Evolutionary conservation across 208 protist species (phyloP).

Genomic region (Entamoeba histolytica): DNA sequence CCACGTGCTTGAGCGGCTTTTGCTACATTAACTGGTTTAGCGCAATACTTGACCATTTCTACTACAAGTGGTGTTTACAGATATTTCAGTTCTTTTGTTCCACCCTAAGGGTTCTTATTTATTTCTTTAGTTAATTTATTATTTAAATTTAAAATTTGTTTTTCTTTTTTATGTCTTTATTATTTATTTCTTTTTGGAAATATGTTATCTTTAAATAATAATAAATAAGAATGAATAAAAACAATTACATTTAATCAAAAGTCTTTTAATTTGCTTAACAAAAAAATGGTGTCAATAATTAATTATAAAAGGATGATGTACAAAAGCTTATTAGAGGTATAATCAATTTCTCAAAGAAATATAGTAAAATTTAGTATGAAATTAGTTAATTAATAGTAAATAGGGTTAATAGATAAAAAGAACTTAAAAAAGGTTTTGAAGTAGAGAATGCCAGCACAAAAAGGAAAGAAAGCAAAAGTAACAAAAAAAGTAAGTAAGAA

Average conservation of each 20-base stretch:
- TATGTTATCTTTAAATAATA: no score
- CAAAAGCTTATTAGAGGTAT: no score
- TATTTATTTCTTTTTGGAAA: no score
- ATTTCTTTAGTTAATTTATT: not conserved
- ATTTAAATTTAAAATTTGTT: no score
- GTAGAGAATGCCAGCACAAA: not conserved
- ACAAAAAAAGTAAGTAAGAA: not conserved
- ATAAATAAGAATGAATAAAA: no score
- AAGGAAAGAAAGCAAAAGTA: not conserved
- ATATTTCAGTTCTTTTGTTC: not conserved
- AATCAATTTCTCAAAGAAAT: no score
- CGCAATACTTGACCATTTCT: not conserved
- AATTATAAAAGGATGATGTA: no score
- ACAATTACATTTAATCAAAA: no score
- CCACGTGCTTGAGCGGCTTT: constrained; percentile 33
- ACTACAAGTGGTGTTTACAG: not conserved
- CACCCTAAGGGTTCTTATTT: not conserved
- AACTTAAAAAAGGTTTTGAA: not conserved
- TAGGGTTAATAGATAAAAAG: not conserved
- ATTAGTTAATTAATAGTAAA: not conserved
- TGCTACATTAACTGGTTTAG: not conserved
- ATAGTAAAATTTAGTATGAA: no score
- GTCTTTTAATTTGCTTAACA: no score
- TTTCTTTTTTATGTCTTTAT: no score
- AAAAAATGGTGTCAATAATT: no score